Base-by-base conservation (phyloP, 306 rosid species). In the Glycyrrhiza uralensis region DNA sequence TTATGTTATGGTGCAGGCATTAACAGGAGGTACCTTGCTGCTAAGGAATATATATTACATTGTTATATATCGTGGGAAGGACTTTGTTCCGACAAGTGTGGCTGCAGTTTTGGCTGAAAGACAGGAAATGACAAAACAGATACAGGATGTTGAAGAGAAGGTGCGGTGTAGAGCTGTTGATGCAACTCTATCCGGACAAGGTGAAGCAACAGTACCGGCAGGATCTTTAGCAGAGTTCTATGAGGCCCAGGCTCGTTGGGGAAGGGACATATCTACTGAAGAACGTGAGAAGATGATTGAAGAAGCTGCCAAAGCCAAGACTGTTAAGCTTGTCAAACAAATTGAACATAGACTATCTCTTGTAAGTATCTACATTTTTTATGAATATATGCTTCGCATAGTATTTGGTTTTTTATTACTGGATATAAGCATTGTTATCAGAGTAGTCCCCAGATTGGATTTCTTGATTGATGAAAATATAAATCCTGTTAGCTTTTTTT, bases 221-320 rank as follows among this genome's bases (percentile, higher is more conserved):
- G 99, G 99, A 71, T 88, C 96, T 44, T 85, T 91, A 80, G 97
- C 97, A 5, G 99, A 95, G 91, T 95, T 95, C 72, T 89, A 89
- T 56, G 97, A 91, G 86, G 99, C 96, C 55, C 87, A 88, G 84
- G 89, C 93, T 56, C 87, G 89, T 33, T 91, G 99, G 99, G 99
- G 97, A 79, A 87, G 86, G 65, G 89, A 95, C 26, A 70, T 95
- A 82, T 85, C 97, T 82, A 64, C 86, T 50, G 96, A 88, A 70
- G 99, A 95, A 74, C 92, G 79, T 17, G 84, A 85, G 85, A 88
- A 81, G 83, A 95, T 95, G 93, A 57, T 89, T 57, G 89, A 95
- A 80, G 96, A 95, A 81, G 92, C 88, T 71, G 71, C 88, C 28
- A 88, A 79, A 73, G 91, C 88, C 19, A 95, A 88, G 85, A 81